Evolutionary conservation across 345 rosid species (phyloP), one percentile per base, ranked within the genome.

Genomic region (Brassica rapa): DNA sequence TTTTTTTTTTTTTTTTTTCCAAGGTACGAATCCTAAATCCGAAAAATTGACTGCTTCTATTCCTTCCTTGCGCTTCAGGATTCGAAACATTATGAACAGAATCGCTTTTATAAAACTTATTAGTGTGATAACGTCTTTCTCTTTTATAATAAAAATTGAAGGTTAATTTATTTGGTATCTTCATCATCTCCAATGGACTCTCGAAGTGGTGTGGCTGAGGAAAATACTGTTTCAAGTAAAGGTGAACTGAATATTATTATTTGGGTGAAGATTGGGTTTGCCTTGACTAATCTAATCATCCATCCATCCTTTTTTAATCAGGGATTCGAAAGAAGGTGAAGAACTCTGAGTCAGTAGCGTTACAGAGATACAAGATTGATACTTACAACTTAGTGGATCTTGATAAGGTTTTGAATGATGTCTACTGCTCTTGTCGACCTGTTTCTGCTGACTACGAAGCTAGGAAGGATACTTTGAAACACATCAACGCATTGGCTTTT

Each of bases 291-390:
- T 64, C 14, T 19, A 19, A 23, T 24, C 0, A 19, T 19, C 21
- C 0, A 19, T 19, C 21, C 11, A 5, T 3, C n/a, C 1, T 41
- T 33, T 8, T 30, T 5, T 55, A 7, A 11, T 27, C 66, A 82
- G 85, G 1, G 15, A 76, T 84, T 68, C 75, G 68, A 77, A 83
- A 79, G 83, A 78, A 77, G 69, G 89, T 74, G 46, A 82, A 82
- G 69, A 84, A 73, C 32, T 51, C 84, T n/a, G 86, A 76, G 77
- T 35, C 71, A 39, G 59, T 49, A 46, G 80, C 65, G 16, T 70
- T 82, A 27, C 35, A 80, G 72, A 84, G 69, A 72, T 55, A 80
- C 56, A 74, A 76, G 60, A 65, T 79, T 49, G 75, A 77, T 73
- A 62, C 19, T 6, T 70, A 41, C 59, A 14, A 5, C 51, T 57